Base-by-base conservation (phyloP, 140 eudicot species). In the Flaveria floridana region DNA sequence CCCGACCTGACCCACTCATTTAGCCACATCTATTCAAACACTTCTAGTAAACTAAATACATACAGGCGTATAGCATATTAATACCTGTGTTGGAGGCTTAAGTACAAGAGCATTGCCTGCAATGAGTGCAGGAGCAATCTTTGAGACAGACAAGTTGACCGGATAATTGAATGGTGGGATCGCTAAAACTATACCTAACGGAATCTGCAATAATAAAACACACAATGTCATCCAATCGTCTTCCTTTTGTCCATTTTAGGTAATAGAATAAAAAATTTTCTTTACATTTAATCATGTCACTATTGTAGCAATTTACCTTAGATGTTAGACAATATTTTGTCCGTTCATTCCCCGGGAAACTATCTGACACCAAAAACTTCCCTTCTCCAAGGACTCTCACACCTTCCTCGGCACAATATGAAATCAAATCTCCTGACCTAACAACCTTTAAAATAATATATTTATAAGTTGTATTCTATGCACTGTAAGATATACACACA, bases 121-220 rank as follows among this genome's bases (percentile, higher is more conserved):
- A 62, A 86, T 86, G 23, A 86, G 85, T 30, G 89, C 89, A 1
- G 89, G 89, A 46, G 84, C 85, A 74, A 86, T 83, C 78, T 86
- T 86, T 11, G 89, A 86, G 57, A 86, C 89, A 2, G 89, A 85
- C 65, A 83, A 83, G 78, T 85, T 85, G 67, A 86, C 84, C 0
- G 89, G 89, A 55, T 83, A 86, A 75, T 83, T 86, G 75, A 86
- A 86, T n/a, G 87, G 87, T 51, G 89, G 89, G 75, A 85, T 85
- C 7, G 87, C 89, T 61, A 86, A 47, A 10, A 86, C 82, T 65
- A 80, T 76, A n/a, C 89, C 89, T 56, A 86, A 80, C 0, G 87
- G 89, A 30, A 86, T 80, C 87, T 86, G 84, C 83, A 78, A 39
- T 28, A 34, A 52, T 18, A 14, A 39, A 14, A 61, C 55, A 56